These are phyloP conservation scores for Leccinum subtestaceum DNA, from an alignment of 768 basidiomycete species.

Conservation along the genomic window DNA sequence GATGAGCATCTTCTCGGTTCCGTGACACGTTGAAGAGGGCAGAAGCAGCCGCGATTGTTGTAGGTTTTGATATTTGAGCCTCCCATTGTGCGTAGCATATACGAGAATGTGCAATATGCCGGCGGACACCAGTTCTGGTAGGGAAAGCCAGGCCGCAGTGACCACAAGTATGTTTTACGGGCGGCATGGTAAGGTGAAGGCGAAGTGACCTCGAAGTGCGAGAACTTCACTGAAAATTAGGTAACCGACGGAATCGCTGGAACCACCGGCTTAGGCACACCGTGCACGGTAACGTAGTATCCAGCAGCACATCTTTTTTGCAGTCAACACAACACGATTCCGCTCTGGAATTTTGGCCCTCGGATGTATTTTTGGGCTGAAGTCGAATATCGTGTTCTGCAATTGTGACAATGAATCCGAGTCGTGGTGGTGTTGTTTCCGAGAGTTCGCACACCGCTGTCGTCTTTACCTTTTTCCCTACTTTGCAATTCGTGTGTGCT, in stretches of 20 bases:
- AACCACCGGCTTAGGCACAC: too few relatives aligned
- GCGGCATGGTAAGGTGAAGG: not conserved
- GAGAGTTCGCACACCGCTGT: conserved; percentile 81
- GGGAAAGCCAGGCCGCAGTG: not conserved
- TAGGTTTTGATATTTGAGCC: not conserved
- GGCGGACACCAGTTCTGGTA: not conserved
- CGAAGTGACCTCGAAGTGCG: too few relatives aligned
- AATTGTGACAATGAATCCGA: conserved; percentile 69
- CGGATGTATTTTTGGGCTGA: too few relatives aligned
- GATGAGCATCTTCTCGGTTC: too few relatives aligned
- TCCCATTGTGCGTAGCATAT: not conserved
- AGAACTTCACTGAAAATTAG: too few relatives aligned
- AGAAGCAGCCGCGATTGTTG: not conserved
- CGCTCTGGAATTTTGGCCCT: too few relatives aligned
- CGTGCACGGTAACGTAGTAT: too few relatives aligned
- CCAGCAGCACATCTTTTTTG: too few relatives aligned
- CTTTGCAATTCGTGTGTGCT: conserved; percentile 42
- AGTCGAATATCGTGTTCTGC: conserved; percentile 68
- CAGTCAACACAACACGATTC: too few relatives aligned
- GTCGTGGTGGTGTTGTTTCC: conserved; percentile 58
- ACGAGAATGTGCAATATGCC: not conserved
- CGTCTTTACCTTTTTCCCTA: conserved; percentile 77
- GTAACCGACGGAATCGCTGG: too few relatives aligned
- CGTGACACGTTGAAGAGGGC: not conserved
- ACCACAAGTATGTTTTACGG: not conserved